These are phyloP conservation scores for Aureobasidium melanogenum DNA, from an alignment of 2,329 filamentous ascomycete genomes.

Conservation along the genomic window DNA sequence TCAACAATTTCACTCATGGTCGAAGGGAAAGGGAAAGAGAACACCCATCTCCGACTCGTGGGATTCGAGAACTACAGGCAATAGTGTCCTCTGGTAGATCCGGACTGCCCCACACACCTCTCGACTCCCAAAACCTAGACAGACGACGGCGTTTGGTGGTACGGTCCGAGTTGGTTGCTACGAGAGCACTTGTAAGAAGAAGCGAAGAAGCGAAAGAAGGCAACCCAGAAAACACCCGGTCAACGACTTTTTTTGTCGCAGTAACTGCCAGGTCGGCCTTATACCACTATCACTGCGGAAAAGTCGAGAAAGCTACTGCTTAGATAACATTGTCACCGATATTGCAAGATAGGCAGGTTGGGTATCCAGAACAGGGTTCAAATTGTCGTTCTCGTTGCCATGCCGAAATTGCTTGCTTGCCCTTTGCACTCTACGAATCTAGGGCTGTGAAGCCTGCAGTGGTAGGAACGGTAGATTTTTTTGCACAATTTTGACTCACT, in stretches of 20 bases:
- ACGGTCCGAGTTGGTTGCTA: not conserved
- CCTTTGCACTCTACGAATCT: not conserved
- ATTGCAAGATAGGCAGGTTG: not conserved
- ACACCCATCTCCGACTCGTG: not conserved
- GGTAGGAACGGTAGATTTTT: not conserved
- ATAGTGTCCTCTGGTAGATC: not conserved
- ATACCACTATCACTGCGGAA: not conserved
- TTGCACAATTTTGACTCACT: not conserved
- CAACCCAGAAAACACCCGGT: slow-evolving; percentile 4
- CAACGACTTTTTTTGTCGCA: not conserved
- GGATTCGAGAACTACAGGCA: not conserved
- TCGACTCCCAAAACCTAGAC: not conserved
- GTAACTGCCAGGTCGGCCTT: not conserved
- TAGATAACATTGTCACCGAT: not conserved
- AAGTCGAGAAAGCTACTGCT: not conserved
- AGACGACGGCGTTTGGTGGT: not conserved
- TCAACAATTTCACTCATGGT: not conserved
- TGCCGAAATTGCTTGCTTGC: not conserved
- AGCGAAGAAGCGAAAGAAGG: not conserved
- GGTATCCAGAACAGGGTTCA: too few species aligned
- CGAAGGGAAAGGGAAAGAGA: not conserved
- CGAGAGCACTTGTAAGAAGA: not conserved
- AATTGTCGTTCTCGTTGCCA: not conserved
- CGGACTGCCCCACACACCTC: not conserved
- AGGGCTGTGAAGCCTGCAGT: not conserved